Conservation (phyloP, 768 basidiomycete genomes). For the Vararia minispora region DNA sequence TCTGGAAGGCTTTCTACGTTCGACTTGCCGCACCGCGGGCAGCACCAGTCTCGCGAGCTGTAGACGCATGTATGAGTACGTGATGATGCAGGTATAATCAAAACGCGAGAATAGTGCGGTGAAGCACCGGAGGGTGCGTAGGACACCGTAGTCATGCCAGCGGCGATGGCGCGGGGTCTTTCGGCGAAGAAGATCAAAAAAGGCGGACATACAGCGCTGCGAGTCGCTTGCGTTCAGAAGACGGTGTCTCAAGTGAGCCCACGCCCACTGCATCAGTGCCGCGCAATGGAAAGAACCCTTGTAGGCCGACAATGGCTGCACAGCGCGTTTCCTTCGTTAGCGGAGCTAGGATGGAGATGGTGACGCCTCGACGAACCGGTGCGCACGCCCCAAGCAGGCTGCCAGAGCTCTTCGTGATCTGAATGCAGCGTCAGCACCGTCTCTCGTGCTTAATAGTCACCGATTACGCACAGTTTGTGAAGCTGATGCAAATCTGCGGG, state of each 20-base stretch:
- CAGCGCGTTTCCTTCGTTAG: conserved; percentile 7
- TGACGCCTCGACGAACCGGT: conserved; percentile 45
- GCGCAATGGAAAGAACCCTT: conserved; percentile 82
- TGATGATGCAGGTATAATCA: no score
- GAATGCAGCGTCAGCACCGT: conserved; percentile 13
- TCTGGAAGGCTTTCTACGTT: conserved; percentile 69
- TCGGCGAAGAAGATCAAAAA: conserved; percentile 5
- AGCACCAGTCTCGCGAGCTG: conserved; percentile 76
- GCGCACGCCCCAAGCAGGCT: conserved; percentile 96
- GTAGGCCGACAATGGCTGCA: conserved; percentile 75
- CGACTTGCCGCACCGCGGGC: conserved; percentile 56
- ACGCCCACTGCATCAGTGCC: conserved; percentile 82
- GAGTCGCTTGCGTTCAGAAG: conserved; percentile 64
- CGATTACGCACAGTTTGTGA: conserved; percentile 65
- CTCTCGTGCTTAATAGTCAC: conserved; percentile 12
- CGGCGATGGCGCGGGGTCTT: no score
- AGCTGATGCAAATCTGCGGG: conserved; percentile 80
- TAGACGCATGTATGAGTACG: no score
- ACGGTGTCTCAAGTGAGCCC: conserved; percentile 76
- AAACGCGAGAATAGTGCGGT: not conserved
- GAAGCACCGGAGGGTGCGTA: not conserved
- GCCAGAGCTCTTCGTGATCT: conserved; percentile 97
- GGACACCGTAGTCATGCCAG: not conserved
- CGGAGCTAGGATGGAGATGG: conserved; percentile 4
- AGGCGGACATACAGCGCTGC: conserved; percentile 51